phyloP scores from a whole-genome alignment of 2,329 filamentous ascomycete species.

The Scedosporium boydii region DNA sequence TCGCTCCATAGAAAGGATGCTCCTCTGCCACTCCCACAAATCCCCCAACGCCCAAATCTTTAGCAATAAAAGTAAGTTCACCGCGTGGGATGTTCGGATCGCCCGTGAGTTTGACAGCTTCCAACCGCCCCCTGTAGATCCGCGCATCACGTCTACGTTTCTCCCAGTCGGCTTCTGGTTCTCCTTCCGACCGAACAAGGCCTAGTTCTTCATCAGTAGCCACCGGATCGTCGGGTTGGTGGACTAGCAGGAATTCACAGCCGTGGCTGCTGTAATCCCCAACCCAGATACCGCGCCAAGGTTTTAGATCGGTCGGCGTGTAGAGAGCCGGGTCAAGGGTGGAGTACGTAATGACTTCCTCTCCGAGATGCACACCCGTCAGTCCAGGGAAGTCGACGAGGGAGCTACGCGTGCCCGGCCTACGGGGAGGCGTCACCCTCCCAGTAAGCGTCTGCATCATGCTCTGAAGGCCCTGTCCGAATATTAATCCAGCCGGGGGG shows the following conservation, averaged over 20 bases:
- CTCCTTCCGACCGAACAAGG: conserved; percentile 26
- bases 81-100: conserved; percentile 85
- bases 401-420: background rate
- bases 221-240: conserved; percentile 51
- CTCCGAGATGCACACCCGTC: conserved; percentile 35
- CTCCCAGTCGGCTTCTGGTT: conserved; percentile 37
- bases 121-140: conserved; percentile 57
- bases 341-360: conserved; percentile 51
- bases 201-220: conserved; percentile 28
- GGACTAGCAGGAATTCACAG: conserved; percentile 75
- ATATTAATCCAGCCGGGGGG: conserved; percentile 15
- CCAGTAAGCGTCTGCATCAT: conserved; percentile 7
- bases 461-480: conserved; percentile 17
- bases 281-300: conserved; percentile 85
- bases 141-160: conserved; percentile 33
- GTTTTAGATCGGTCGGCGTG: conserved; percentile 68
- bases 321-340: conserved; percentile 70
- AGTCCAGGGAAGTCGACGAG: conserved; percentile 2
- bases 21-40: conserved; percentile 56
- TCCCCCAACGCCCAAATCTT: conserved; percentile 63
- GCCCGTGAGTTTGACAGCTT: conserved; percentile 85
- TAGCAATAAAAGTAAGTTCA: conserved; percentile 70
- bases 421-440: background rate
- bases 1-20: conserved; percentile 60
- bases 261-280: conserved; percentile 85